Base-by-base conservation (phyloP, 192 early-diverging fungal genomes). In the Umbelopsis vinacea region DNA sequence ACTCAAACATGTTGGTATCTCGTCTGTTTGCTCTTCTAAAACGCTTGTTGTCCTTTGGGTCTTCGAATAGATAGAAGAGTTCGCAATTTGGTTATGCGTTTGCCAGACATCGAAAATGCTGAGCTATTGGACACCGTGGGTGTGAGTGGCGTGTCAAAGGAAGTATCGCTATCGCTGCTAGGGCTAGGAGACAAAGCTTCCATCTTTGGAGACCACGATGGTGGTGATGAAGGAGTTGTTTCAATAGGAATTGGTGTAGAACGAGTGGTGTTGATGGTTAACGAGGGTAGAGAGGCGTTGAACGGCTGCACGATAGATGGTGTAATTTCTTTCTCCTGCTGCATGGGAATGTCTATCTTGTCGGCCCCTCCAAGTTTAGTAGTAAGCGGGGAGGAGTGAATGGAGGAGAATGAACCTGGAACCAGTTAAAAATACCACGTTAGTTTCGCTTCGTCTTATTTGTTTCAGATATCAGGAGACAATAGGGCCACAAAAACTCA, bases 111-210 rank as follows among this genome's bases (percentile, higher is more conserved):
- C 2, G 33, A 37, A 17, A 63, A 37, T 63, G 57, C 14, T 37
- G 33, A 37, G 11, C 57, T 37, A 17, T 63, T 26, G 35, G 57
- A 37, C 7, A 33, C 3, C 23, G 26, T 33, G 10, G 57, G 57
- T 0, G 57, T 63, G 7, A 63, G 33, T 19, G 57, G 57, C 0
- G 19, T 37, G n/a, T 63, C 57, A 19, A 63, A 29, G 7, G 57
- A 63, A 35, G 35, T 63, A 33, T 63, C 57, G 19, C 57, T 63
- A 26, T 63, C 57, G n/a, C 57, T 63, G 33, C 57, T 63, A 14
- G 57, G 33, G 26, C 57, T 63, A 12, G 57, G 57, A 11, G 57
- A 63, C 19, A 63, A n/a, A 8, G 7, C 57, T 63, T 63, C 26
- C 29, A 63, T 3, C 11, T 3, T 8, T 19, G 26, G 57, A 35